Evolutionary conservation across 257 asterid species (phyloP).

Genomic region (Salvia miltiorrhiza): DNA sequence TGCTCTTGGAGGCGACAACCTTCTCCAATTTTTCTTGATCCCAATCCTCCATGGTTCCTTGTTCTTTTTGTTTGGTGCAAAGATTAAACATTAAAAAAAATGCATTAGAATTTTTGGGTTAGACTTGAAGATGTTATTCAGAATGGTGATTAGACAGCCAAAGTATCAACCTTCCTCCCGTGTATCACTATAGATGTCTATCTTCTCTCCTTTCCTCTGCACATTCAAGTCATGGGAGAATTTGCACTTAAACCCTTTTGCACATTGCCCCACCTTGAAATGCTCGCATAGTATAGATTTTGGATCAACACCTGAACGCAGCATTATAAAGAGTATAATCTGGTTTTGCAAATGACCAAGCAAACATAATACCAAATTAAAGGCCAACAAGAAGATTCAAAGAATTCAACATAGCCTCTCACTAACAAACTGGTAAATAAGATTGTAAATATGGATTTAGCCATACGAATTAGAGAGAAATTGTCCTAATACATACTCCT

Average conservation of each 20-base stretch:
- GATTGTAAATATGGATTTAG: neutral
- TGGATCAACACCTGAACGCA: conserved; percentile 83
- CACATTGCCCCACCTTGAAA: conserved; percentile 85
- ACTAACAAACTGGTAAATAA: neutral
- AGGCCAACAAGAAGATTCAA: neutral
- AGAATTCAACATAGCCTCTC: neutral
- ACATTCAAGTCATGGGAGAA: conserved; percentile 94
- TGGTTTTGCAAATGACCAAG: too few species aligned
- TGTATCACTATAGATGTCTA: conserved; percentile 81
- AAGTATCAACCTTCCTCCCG: conserved; percentile 40
- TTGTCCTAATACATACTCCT: neutral
- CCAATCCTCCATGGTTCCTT: conserved; percentile 93
- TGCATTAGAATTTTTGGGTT: neutral
- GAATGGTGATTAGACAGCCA: neutral
- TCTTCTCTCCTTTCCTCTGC: conserved; percentile 97
- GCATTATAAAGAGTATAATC: neutral
- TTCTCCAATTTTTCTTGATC: conserved; percentile 83
- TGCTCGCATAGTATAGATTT: conserved; percentile 82
- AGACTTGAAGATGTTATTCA: neutral
- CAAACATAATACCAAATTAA: neutral
- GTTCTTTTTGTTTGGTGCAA: conserved; percentile 15
- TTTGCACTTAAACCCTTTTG: conserved; percentile 93
- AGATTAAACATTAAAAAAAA: conserved; percentile 14
- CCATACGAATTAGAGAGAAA: neutral
- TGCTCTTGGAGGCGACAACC: conserved; percentile 82